Conservation (phyloP, 176 grass and related monocot genomes). For the Phoenix dactylifera region DNA sequence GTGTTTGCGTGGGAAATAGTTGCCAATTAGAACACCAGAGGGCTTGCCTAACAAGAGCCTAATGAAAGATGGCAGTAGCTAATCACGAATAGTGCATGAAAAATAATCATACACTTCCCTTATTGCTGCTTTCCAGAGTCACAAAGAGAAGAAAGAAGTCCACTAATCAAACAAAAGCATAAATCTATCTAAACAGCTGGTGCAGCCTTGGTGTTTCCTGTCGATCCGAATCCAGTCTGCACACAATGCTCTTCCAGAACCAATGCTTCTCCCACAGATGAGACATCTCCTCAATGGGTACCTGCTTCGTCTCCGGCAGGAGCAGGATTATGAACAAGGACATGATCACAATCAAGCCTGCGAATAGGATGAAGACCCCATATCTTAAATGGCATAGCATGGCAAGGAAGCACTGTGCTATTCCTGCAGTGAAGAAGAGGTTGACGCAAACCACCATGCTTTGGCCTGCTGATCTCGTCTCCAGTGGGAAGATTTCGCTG, state of each 20-base stretch:
- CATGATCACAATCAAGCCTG: conserved; percentile 72
- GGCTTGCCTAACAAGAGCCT: too few relatives aligned
- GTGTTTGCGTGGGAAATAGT: too few relatives aligned
- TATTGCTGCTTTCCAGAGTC: too few relatives aligned
- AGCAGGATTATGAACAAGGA: conserved; percentile 71
- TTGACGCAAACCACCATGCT: conserved; percentile 97
- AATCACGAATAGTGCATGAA: too few relatives aligned
- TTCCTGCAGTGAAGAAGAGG: conserved; percentile 91
- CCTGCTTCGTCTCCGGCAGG: conserved; percentile 94
- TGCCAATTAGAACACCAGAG: too few relatives aligned
- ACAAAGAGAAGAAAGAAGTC: too few relatives aligned
- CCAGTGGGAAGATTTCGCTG: conserved; percentile 84
- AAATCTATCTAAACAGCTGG: too few relatives aligned
- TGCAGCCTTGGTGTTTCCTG: not conserved
- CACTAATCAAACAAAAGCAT: too few relatives aligned
- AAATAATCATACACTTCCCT: too few relatives aligned
- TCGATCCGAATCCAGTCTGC: conserved; percentile 18
- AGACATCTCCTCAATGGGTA: conserved; percentile 95
- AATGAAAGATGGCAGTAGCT: too few relatives aligned
- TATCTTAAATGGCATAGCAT: conserved; percentile 78
- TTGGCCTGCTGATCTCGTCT: conserved; percentile 87
- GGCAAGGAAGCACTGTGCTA: conserved; percentile 97
- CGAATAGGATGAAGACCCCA: conserved; percentile 88
- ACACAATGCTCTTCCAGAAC: conserved; percentile 84
- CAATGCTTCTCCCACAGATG: conserved; percentile 85